Base-by-base conservation (phyloP, 208 protist species). In the Porcisia hertigi region DNA sequence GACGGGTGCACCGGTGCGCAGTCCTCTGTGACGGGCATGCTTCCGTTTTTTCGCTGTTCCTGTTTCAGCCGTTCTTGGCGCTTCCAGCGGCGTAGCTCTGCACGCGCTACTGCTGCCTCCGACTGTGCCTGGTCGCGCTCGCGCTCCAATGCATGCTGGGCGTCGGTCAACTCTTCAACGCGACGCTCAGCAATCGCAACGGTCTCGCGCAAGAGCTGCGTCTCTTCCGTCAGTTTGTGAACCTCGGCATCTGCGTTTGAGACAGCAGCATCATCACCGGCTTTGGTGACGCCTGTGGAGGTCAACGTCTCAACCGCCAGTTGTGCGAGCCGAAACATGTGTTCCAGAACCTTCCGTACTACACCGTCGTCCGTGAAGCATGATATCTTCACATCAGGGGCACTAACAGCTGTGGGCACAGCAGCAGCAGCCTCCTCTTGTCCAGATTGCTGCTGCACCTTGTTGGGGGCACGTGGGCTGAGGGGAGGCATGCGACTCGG, bases 271-370 rank as follows among this genome's bases (percentile, higher is more conserved):
- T 7, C 47, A 47, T 57, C 45, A 45, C 41, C 63, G 5, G 41
- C 14, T 6, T 67, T 49, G 36, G 14, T 47, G 62, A 5, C 47
- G 47, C 36, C 53, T 7, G 65, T 18, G 9, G 41, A 39, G 30
- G 55, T 34, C n/a, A 59, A 20, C 34, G 20, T 6, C 57, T 83
- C 78, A 1, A 75, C 75, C 16, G 71, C 77, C 39, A 77, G 43
- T 62, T 90, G 86, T 34, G 83, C 87, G 14, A 94, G 69, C 52
- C 83, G 84, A 71, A 96, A 91, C 90, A 96, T 96, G 80, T 93
- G 83, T 54, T 77, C 74, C 67, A 96, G 88, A 39, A 96, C 88
- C 67, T 84, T 87, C 20, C 91, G 82, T 36, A 89, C 76, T 8
- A 75, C 79, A 20, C 81, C 81, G 63, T 94, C 87, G 34, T 77